Percentiles rank a stretch among this genome's conserved stretches.
Conservation (phyloP, 768 basidiomycete genomes). For the Termitomyces sp. region DNA sequence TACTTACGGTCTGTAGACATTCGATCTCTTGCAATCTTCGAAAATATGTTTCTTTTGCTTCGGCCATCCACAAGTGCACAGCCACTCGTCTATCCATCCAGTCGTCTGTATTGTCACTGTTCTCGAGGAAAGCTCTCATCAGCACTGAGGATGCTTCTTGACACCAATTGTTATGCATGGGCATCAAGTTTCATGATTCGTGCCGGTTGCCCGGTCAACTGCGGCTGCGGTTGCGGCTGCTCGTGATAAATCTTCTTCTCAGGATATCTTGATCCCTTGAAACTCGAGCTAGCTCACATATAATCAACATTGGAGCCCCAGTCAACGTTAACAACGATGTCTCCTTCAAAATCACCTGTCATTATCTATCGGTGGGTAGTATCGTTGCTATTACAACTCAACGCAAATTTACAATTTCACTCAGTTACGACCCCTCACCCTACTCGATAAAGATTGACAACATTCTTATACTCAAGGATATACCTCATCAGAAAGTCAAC, state of each 20-base stretch:
- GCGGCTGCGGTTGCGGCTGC: no score
- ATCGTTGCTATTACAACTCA: not conserved
- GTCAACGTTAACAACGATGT: not conserved
- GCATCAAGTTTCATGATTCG: not conserved
- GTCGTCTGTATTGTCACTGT: not conserved
- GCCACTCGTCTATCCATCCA: not conserved
- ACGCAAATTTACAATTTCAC: not conserved
- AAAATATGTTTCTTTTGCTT: not conserved
- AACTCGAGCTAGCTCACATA: not conserved
- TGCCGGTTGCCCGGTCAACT: not conserved
- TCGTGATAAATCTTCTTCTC: not conserved
- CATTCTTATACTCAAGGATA: slow-evolving; percentile 42
- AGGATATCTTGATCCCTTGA: not conserved
- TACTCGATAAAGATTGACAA: slow-evolving; percentile 49
- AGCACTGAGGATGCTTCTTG: not conserved
- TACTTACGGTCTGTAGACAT: not conserved
- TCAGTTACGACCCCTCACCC: slow-evolving; percentile 49
- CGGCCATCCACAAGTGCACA: not conserved
- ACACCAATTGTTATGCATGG: not conserved
- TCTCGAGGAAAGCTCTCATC: not conserved
- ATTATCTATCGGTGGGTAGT: slow-evolving; percentile 42
- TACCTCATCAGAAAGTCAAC: slow-evolving; percentile 43
- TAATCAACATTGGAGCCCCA: not conserved
- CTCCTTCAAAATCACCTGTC: slow-evolving; percentile 21
- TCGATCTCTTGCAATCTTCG: not conserved